A percentile compares a stretch with the other conserved stretches of the same genome.
phyloP scores from a whole-genome alignment of 805 yeast genomes.

The Saccharomycopsis sp. region DNA sequence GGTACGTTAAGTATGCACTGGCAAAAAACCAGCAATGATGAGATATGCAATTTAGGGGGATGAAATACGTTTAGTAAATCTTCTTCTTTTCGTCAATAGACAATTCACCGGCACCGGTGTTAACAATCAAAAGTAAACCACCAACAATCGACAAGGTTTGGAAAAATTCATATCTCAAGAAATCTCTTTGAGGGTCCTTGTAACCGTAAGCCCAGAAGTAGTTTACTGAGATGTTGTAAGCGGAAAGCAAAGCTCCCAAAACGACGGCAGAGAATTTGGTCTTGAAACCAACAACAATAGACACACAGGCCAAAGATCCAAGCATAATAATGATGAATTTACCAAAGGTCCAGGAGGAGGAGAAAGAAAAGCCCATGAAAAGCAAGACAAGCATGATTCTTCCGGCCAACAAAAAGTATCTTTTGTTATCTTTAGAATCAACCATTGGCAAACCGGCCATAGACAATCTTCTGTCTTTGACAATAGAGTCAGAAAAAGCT shows the following conservation, averaged over 20 bases:
- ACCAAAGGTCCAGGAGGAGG: conserved; percentile 60
- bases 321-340: conserved; percentile 56
- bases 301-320: conserved; percentile 63
- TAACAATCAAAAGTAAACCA: conserved; percentile 82
- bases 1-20: too few relatives aligned
- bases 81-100: conserved; percentile 95
- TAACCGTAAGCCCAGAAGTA: conserved; percentile 80
- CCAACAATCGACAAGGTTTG: conserved; percentile 94
- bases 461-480: conserved; percentile 60
- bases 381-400: conserved; percentile 77
- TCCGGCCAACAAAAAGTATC: conserved; percentile 81
- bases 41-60: neutral
- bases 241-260: conserved; percentile 58
- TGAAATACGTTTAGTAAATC: conserved; percentile 51
- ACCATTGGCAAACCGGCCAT: conserved; percentile 75
- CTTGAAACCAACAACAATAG: conserved; percentile 87
- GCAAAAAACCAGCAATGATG: neutral
- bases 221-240: conserved; percentile 74
- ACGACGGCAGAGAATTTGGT: conserved; percentile 80
- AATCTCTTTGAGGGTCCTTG: conserved; percentile 76
- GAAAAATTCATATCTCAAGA: conserved; percentile 84
- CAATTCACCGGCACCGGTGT: conserved; percentile 94
- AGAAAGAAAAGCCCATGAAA: conserved; percentile 77
- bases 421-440: conserved; percentile 64
- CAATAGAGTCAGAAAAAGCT: conserved; percentile 81